Base-by-base conservation (phyloP, 1,284 basidiomycete species). In the Coriolopsis trogii region DNA sequence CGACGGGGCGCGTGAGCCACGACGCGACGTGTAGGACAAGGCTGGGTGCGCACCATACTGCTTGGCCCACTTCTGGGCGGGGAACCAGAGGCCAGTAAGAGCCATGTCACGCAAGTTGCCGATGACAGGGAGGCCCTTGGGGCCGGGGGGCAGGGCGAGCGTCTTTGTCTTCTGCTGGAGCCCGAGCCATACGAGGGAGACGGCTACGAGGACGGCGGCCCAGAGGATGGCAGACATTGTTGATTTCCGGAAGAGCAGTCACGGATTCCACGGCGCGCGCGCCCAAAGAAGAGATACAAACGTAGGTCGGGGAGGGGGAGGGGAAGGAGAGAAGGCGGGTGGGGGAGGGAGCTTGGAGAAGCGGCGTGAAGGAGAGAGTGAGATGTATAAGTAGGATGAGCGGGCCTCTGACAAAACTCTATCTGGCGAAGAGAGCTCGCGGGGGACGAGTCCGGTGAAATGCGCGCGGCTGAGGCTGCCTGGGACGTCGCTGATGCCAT, bases 51-150 rank as follows among this genome's bases (percentile, higher is more conserved):
- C 41, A 70, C 70, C 70, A 41, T 67, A 67, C 39, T 63, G 44
- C 36, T 63, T 54, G 1, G 67, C 65, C 69, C 69, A 72, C 26
- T 68, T 52, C 15, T 64, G 61, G 31, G 64, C 66, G 30, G 60
- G 53, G 23, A 70, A 44, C 70, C 70, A 72, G 3, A 72, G 75
- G 62, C 85, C 77, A 53, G 81, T 83, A 4, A 78, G 52, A 1
- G 78, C 76, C 50, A 88, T 69, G 66, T 88, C 79, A 36, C 72
- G 63, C 29, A 88, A 63, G 66, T 88, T 88, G 4, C 85, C 85
- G 24, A 88, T 63, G 45, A 86, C 31, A 1, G 84, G 85, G 54
- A 87, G 66, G 0, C 84, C 83, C 59, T 78, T 81, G 47, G 85
- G 85, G 24, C 86, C 85, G 51, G 86, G 85, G n/a, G 86, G 86